Evolutionary conservation across 2,329 filamentous ascomycete species (phyloP), one percentile per base, ranked within the genome.

Genomic region (Aspergillus vadensis): DNA sequence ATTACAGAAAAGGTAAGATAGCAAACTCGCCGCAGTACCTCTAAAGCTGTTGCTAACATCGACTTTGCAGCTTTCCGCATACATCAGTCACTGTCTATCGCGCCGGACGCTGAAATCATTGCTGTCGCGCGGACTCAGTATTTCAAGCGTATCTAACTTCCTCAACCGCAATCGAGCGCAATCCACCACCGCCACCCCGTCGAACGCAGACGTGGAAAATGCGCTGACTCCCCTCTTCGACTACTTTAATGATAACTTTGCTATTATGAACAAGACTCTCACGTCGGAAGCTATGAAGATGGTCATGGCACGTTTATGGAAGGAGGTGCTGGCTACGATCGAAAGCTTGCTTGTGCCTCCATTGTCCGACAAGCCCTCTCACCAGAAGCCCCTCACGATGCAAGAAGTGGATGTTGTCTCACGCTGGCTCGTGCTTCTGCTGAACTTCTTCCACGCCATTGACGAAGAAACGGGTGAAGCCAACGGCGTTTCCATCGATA

Each of bases 231-330:
- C 92, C 4, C 83, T 99, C 0, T 95, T 97, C 73, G 86, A 88
- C 57, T 99, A 99, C 76, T 99, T 99, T 73, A 91, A 99, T 74
- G 94, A 97, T 74, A 99, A 99, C 72, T 99, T 99, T 77, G 92
- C 92, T 61, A 97, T 98, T 68, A 97, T 99, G 93, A 97, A 98
- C 79, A 88, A 95, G 76, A 97, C 94, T 0, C 82, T 99, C 59
- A 98, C 95, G 1, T 90, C 92, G 60, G 89, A 92, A 59, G 96
- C 95, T n/a, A 97, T 99, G 94, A 88, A 93, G 69, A 93, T 95
- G 74, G 95, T 99, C 69, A 99, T 99, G 95, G 96, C 92, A 21
- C 88, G 95, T 48, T 80, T 99, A 5, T 99, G 95, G 95, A 99
- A 99, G 78, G 95, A 99, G 76, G 93, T 97, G 0, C 83, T 99